Percentiles rank a stretch among this genome's conserved stretches.
Conservation (phyloP, 768 basidiomycete species). For the Hemileccinum impolitum region DNA sequence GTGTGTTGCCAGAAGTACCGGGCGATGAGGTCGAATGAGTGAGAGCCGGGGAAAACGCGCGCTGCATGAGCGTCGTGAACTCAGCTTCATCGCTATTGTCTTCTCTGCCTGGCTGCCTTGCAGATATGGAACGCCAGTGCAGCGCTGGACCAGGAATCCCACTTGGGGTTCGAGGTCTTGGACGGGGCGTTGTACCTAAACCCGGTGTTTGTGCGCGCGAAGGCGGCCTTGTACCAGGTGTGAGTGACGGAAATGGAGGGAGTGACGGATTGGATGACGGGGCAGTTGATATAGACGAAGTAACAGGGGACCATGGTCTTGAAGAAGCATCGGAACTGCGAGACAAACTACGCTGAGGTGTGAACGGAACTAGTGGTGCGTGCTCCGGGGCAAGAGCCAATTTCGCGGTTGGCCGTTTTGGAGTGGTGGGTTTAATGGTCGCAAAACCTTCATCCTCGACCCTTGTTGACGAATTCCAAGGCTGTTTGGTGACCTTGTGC, state of each 20-base stretch:
- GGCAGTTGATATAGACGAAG: conserved; percentile 68
- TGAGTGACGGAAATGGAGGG: conserved; percentile 30
- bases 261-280: conserved; percentile 45
- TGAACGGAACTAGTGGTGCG: conserved; percentile 46
- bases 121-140: conserved; percentile 47
- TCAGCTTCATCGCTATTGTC: conserved; percentile 45
- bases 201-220: conserved; percentile 62
- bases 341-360: conserved; percentile 62
- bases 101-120: conserved; percentile 42
- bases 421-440: conserved; percentile 45
- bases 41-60: conserved; percentile 58
- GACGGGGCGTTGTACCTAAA: conserved; percentile 50
- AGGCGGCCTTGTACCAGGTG: conserved; percentile 34
- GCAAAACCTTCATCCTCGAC: conserved; percentile 54
- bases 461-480: conserved; percentile 82
- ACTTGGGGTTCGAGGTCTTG: conserved; percentile 76
- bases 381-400: conserved; percentile 43
- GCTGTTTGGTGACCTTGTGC: conserved; percentile 41
- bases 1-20: conserved; percentile 24
- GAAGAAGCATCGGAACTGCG: conserved; percentile 76
- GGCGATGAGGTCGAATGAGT: conserved; percentile 47
- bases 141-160: conserved; percentile 66
- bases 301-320: conserved; percentile 76
- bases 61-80: conserved; percentile 45
- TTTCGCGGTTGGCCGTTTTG: conserved; percentile 46